Base-by-base conservation (phyloP, 176 grass and related monocot species). In the Aechmea fasciata region DNA sequence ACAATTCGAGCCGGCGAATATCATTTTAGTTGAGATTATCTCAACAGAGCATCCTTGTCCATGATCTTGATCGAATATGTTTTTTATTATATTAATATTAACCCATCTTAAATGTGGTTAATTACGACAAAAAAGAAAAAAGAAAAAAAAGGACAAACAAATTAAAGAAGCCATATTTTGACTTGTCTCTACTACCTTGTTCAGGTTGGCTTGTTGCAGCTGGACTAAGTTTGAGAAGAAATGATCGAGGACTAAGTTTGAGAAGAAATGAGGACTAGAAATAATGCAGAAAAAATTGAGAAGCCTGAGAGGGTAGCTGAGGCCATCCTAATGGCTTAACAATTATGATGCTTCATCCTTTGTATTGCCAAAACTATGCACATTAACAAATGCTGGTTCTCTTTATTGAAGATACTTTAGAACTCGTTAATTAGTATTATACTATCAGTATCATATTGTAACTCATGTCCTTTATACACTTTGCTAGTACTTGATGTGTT, bases 161-260 rank as follows among this genome's bases (percentile, higher is more conserved):
- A n/a, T n/a, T n/a, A n/a, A n/a, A n/a, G 33, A 11, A 29, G 50
- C 22, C 22, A 23, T 23, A 23, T 23, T 23, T 23, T 23, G 48
- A 47, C 10, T 9, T 9, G 51, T 52, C 23, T 67, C 48, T 71
- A 3, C 48, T 71, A 3, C 50, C 24, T 70, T 20, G 22, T 77
- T 48, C 66, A 88, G 85, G 65, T 41, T 88, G 65, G 69, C 85
- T 49, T 80, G 69, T 64, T 10, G 20, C 66, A 11, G 65, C 14
- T 88, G 73, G 77, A 61, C 55, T 61, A 15, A 20, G 10, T 19
- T 18, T 61, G 17, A 61, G 15, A 61, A 61, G 55, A 84, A 88
- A 51, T 83, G 55, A 61, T 20, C n/a, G 55, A 10, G 55, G 11
- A 61, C 55, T 61, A 15, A 20, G 10, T 19, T 18, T 61, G 17